Evolutionary conservation across 371 early-diverging fungal species (phyloP), one percentile per base, ranked within the genome.

Genomic region (Umbelopsis sp.): DNA sequence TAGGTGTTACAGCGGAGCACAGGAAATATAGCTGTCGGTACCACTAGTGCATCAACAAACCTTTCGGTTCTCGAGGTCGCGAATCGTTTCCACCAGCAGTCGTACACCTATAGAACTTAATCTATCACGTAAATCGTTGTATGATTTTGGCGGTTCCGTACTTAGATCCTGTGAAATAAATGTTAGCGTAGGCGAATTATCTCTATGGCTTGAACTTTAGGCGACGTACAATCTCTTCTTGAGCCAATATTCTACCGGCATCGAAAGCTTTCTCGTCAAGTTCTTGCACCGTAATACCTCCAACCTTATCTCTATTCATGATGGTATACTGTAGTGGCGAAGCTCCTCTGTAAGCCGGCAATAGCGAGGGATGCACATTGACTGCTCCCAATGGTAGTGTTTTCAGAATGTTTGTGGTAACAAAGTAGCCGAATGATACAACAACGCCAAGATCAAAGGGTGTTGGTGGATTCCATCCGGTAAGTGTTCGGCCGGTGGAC

Each of bases 291-390:
- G 95, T 91, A 6, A 97, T 92, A 3, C 97, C 99, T 0, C 96
- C 90, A 35, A 81, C 80, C 29, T 72, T 63, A 48, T 96, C 96
- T 12, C 88, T 89, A 62, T 92, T 84, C 67, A 95, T 45, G 35
- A 98, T 91, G 0, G 97, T 83, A 63, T 95, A 87, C 68, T 97
- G 95, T 44, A 98, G 85, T 4, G 99, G 97, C 5, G 97, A 91
- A 4, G 97, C 92, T 12, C 99, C 99, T 16, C 99, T 89, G 76
- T 95, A 94, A 65, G 86, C 85, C 11, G 97, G 96, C 24, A 97
- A 76, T 24, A 96, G 74, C 7, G 95, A 96, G 12, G 96, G 96
- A 73, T 96, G 97, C 0, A 95, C 89, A 74, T 96, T 96, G 63
- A 96, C 66, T 16, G 91, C 91, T n/a, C 91, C 94, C 45, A 78